These are phyloP conservation scores for Botrytis galanthina DNA, from an alignment of 2,329 filamentous ascomycete genomes.

Conservation along the genomic window DNA sequence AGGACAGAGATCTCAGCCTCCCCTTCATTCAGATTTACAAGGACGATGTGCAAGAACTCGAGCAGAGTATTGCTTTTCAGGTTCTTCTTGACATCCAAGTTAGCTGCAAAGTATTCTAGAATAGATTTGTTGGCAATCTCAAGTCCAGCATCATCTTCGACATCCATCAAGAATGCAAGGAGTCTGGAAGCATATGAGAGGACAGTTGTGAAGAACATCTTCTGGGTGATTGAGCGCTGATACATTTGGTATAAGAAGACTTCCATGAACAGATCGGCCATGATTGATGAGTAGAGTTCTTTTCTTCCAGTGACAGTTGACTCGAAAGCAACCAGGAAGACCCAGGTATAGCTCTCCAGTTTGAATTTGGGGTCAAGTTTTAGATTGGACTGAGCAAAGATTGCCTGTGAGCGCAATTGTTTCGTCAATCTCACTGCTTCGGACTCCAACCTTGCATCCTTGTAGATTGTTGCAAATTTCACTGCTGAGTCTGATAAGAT, in stretches of 20 bases:
- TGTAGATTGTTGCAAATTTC: constrained; percentile 45
- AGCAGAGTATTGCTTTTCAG: constrained; percentile 34
- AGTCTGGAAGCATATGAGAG: constrained; percentile 33
- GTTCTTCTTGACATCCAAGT: constrained; percentile 37
- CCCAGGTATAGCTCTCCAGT: constrained; percentile 41
- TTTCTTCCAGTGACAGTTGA: constrained; percentile 42
- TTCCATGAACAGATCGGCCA: constrained; percentile 45
- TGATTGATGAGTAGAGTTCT: constrained; percentile 41
- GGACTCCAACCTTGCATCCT: constrained; percentile 43
- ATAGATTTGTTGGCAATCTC: constrained; percentile 37
- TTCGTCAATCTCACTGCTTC: constrained; percentile 44
- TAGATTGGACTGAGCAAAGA: constrained; percentile 43
- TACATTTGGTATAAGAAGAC: constrained; percentile 43
- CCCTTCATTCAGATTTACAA: constrained; percentile 32
- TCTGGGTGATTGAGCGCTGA: constrained; percentile 43
- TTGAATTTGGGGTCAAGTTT: constrained; percentile 34
- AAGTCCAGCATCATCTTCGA: constrained; percentile 43
- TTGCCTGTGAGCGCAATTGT: constrained; percentile 50
- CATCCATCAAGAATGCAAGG: constrained; percentile 37
- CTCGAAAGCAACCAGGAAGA: constrained; percentile 48
- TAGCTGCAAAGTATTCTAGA: constrained; percentile 39
- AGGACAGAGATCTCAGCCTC: constrained; percentile 42
- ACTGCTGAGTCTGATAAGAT: constrained; percentile 50
- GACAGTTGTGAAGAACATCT: constrained; percentile 42
- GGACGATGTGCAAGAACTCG: constrained; percentile 27